phyloP scores from a whole-genome alignment of 1,139 yeast species.

The Blastobotrys elegans region DNA sequence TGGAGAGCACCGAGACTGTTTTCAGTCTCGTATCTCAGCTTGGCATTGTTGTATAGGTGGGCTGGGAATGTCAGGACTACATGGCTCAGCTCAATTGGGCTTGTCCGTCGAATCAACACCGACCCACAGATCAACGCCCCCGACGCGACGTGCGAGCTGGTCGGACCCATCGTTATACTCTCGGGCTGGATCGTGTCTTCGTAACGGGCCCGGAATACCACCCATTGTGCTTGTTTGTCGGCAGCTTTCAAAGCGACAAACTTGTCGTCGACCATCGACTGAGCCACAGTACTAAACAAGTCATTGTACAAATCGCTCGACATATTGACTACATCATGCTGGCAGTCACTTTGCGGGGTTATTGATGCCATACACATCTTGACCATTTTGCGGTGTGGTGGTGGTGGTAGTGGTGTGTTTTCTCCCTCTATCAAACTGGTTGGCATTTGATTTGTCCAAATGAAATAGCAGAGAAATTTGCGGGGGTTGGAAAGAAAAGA shows the following conservation, averaged over 20 bases:
- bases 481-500: neutral
- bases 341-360: neutral
- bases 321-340: slow-evolving; percentile 12
- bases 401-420: neutral
- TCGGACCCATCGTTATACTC: slow-evolving; percentile 19
- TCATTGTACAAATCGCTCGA: slow-evolving; percentile 18
- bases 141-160: slow-evolving; percentile 9
- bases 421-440: slow-evolving; percentile 1
- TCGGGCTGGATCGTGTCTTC: slow-evolving; percentile 19
- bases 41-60: slow-evolving; percentile 22
- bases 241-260: slow-evolving; percentile 18
- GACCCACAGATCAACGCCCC: slow-evolving; percentile 16
- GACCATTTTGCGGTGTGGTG: neutral
- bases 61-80: slow-evolving; percentile 25
- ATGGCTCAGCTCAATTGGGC: slow-evolving; percentile 22
- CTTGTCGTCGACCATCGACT: slow-evolving; percentile 5
- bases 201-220: slow-evolving; percentile 17
- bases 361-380: neutral
- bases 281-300: slow-evolving; percentile 9
- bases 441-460: neutral
- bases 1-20: neutral
- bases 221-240: slow-evolving; percentile 18
- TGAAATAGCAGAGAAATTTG: neutral
- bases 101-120: slow-evolving; percentile 19
- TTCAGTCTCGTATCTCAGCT: slow-evolving; percentile 13